Evolutionary conservation across 148 eudicot genomes (phyloP), one percentile per base, ranked within the genome.

Genomic region (Euryodendron excelsum): DNA sequence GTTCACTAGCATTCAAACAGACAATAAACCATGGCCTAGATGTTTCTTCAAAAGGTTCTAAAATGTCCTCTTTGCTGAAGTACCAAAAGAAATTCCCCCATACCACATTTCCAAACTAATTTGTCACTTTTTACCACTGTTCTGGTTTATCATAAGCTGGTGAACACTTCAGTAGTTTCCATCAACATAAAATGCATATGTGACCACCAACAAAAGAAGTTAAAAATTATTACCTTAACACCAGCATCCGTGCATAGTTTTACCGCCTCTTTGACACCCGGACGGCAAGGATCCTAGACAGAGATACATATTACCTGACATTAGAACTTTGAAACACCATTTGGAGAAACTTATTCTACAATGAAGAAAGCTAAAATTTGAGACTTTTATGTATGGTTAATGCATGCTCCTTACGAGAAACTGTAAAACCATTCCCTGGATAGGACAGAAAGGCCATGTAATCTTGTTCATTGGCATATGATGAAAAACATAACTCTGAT

Each of bases 271-370:
- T 78, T 88, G 58, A 92, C 98, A 79, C 97, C 97, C 39, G 97
- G 91, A 20, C 97, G 95, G 77, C 98, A 92, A 78, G 98, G 98
- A 86, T 94, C 98, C 98, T 94, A 80, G 72, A 83, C 36, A 72
- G 78, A 63, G 76, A 73, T 47, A n/a, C 52, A 30, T 27, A 41
- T 78, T 15, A 82, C 34, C 69, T 60, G 27, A 76, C 12, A 20
- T 8, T 30, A 69, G 53, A 63, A 50, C 72, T 25, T 48, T 13
- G 36, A 1, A 69, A 56, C 25, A 34, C 21, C 53, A 50, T 30
- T 45, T 55, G n/a, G 28, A 60, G 74, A 73, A 36, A 3, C 37
- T 55, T 44, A 66, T 3, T 75, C 56, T 44, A 25, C 73, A 15
- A 41, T 21, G 3, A 31, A 37, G 5, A 74, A 33, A 59, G 60